These are phyloP conservation scores for Solanum chilense DNA, from an alignment of 257 asterid species.

Conservation along the genomic window DNA sequence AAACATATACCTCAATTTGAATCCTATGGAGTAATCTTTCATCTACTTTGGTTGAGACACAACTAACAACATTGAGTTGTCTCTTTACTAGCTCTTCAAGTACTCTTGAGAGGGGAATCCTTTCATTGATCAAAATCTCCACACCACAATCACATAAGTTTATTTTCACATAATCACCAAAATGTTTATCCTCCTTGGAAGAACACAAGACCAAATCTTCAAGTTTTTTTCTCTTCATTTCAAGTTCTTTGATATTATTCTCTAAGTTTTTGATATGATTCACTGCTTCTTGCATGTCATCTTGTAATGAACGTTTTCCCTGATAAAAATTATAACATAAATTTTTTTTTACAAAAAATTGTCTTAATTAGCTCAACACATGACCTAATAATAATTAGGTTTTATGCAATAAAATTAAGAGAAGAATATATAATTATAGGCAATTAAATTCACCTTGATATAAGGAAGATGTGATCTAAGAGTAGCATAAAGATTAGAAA, in stretches of 20 bases:
- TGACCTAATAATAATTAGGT: not conserved
- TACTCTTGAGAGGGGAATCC: not conserved
- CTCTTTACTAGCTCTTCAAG: not conserved
- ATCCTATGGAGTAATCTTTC: not conserved
- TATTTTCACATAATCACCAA: not conserved
- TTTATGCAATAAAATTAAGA: not conserved
- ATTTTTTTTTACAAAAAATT: not conserved
- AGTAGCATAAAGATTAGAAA: slow-evolving; percentile 9
- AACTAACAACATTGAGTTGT: not conserved
- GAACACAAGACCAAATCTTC: not conserved
- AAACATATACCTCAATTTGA: not conserved
- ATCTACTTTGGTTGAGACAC: not conserved
- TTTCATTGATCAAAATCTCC: not conserved
- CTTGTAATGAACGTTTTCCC: not conserved
- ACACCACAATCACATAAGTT: not conserved
- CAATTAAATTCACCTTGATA: slow-evolving; percentile 5
- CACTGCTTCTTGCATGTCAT: not conserved
- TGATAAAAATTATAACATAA: not conserved
- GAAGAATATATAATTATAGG: not conserved
- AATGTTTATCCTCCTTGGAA: not conserved
- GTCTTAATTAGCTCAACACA: not conserved
- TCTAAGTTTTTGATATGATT: not conserved
- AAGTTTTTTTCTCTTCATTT: not conserved
- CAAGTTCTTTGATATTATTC: not conserved
- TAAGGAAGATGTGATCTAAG: slow-evolving; percentile 18